Conservation (phyloP, 2,329 filamentous ascomycete species). For the Exophiala sp. region DNA sequence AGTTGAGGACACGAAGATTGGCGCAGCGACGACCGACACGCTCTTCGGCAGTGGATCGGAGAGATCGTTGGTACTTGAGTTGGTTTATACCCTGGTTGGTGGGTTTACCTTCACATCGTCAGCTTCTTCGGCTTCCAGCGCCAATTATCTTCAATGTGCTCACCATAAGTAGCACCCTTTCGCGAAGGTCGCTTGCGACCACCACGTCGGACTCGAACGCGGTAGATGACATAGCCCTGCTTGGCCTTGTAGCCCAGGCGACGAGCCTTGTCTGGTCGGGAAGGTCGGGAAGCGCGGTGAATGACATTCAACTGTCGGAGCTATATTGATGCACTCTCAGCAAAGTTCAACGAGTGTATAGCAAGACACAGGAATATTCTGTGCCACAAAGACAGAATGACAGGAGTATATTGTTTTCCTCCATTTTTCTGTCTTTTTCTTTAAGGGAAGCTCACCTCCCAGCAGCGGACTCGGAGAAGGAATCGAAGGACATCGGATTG, state of each 20-base stretch:
- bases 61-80: constrained; percentile 99
- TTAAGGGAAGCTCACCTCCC: constrained; percentile 67
- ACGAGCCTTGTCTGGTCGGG: constrained; percentile 99
- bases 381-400: constrained; percentile 37
- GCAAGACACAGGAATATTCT: constrained; percentile 54
- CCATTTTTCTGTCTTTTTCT: constrained; percentile 16
- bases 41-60: constrained; percentile 97
- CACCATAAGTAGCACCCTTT: constrained; percentile 99
- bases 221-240: constrained; percentile 99
- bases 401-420: constrained; percentile 12
- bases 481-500: constrained; percentile 99
- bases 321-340: constrained; percentile 99
- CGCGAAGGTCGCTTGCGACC: constrained; percentile 94
- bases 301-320: constrained; percentile 99
- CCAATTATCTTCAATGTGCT: constrained; percentile 35
- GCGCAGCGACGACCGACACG: constrained; percentile 98
- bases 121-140: neutral
- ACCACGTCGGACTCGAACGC: constrained; percentile 95
- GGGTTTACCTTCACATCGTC: constrained; percentile 74
- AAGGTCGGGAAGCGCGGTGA: constrained; percentile 97
- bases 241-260: constrained; percentile 99
- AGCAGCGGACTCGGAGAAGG: constrained; percentile 99
- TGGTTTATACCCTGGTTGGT: constrained; percentile 99
- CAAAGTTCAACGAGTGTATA: constrained; percentile 99
- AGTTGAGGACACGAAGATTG: constrained; percentile 99